Evolutionary conservation across 73 alveolate species (phyloP).

Genomic region (Paramecium tetraurelia): DNA sequence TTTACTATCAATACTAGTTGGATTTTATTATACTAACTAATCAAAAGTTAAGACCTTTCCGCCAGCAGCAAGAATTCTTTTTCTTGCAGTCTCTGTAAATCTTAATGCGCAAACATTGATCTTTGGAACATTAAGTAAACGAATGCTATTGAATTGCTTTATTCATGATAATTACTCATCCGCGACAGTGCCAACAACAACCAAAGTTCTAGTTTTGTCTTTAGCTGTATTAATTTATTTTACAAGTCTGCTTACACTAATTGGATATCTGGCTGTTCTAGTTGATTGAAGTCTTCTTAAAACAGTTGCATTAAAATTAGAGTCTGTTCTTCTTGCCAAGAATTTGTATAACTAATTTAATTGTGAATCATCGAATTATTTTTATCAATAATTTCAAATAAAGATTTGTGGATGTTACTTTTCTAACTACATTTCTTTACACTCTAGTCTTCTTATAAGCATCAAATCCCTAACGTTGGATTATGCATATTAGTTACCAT

Average conservation of each 20-base stretch:
- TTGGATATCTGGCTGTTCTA: slow-evolving; percentile 87
- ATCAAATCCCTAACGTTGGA: background rate
- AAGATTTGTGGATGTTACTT: slow-evolving; percentile 57
- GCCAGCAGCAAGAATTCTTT: slow-evolving; percentile 92
- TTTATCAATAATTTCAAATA: slow-evolving; percentile 48
- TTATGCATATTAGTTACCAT: background rate
- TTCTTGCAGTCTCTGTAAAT: slow-evolving; percentile 97
- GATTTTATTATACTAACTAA: slow-evolving; percentile 85
- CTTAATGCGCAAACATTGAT: slow-evolving; percentile 92
- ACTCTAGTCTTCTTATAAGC: slow-evolving; percentile 33
- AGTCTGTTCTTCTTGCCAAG: slow-evolving; percentile 94
- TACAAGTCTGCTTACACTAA: slow-evolving; percentile 86
- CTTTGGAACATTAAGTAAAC: slow-evolving; percentile 84
- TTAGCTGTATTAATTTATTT: slow-evolving; percentile 65
- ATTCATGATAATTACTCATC: slow-evolving; percentile 64
- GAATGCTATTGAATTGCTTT: background rate
- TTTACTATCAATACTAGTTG: slow-evolving; percentile 72
- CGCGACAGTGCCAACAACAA: slow-evolving; percentile 94
- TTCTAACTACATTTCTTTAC: slow-evolving; percentile 35
- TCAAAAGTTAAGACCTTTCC: slow-evolving; percentile 95
- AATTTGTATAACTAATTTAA: slow-evolving; percentile 50
- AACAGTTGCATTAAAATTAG: slow-evolving; percentile 89
- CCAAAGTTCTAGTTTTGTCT: slow-evolving; percentile 75
- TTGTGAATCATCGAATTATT: background rate
- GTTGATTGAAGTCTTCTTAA: slow-evolving; percentile 85